Evolutionary conservation across 1,284 basidiomycete species (phyloP).

Genomic region (Polyporus tsugae): DNA sequence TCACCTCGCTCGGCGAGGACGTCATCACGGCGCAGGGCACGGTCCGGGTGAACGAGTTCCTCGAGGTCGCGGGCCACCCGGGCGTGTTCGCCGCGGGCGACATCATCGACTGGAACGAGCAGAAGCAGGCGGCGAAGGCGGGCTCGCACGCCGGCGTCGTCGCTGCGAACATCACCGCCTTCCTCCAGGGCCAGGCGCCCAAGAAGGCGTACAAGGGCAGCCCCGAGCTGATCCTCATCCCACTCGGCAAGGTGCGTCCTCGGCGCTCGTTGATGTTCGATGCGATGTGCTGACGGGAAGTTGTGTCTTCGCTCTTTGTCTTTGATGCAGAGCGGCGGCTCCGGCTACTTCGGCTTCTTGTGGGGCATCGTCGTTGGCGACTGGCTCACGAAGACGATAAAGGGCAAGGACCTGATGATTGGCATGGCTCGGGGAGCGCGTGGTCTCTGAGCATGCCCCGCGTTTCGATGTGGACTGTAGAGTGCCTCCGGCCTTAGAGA

Average conservation of each 20-base stretch:
- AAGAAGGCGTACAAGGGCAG: slow-evolving; percentile 58
- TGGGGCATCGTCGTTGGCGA: slow-evolving; percentile 51
- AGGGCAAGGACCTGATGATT: slow-evolving; percentile 40
- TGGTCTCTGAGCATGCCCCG: slow-evolving; percentile 22
- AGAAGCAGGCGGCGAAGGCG: slow-evolving; percentile 64
- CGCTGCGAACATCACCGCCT: slow-evolving; percentile 55
- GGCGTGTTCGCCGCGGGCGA: slow-evolving; percentile 69
- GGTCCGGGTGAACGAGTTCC: slow-evolving; percentile 59
- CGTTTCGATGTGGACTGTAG: not conserved
- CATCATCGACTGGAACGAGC: slow-evolving; percentile 64
- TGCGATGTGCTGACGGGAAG: slow-evolving; percentile 6
- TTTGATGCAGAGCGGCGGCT: slow-evolving; percentile 53
- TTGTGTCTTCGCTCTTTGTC: not conserved
- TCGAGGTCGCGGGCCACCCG: slow-evolving; percentile 56
- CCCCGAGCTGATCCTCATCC: slow-evolving; percentile 61
- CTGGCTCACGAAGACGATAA: slow-evolving; percentile 36
- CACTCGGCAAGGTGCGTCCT: slow-evolving; percentile 61
- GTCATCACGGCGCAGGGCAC: slow-evolving; percentile 50
- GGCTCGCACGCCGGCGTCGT: slow-evolving; percentile 52
- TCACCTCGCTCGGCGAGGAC: slow-evolving; percentile 52
- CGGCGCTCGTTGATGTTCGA: not conserved
- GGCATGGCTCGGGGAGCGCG: slow-evolving; percentile 23
- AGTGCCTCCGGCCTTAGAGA: not conserved
- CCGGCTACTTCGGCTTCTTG: slow-evolving; percentile 52
- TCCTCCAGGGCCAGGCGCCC: slow-evolving; percentile 46